phyloP scores from a whole-genome alignment of 2,329 filamentous ascomycete species.

The Colletotrichum gigasporum region DNA sequence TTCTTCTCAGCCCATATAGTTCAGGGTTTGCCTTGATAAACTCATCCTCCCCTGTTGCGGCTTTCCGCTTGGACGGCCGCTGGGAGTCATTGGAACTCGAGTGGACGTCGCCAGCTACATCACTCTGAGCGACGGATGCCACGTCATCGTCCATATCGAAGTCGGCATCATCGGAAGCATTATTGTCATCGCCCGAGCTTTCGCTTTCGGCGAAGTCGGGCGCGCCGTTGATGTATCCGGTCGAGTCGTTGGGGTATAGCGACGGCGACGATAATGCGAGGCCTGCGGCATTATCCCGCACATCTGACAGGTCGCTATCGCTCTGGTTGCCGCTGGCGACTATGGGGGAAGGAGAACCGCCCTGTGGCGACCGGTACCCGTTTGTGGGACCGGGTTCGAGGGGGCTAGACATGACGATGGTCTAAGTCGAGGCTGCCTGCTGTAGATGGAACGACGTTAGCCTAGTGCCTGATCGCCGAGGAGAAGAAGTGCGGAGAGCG shows the following conservation, averaged over 20 bases:
- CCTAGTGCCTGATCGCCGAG: conserved; percentile 34
- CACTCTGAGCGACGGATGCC: conserved; percentile 54
- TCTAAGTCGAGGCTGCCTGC: conserved; percentile 67
- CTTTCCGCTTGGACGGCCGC: conserved; percentile 78
- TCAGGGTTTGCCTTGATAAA: conserved; percentile 93
- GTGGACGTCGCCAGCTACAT: conserved; percentile 59
- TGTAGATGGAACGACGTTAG: conserved; percentile 48
- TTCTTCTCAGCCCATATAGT: conserved; percentile 92
- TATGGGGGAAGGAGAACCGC: conserved; percentile 53
- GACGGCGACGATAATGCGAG: conserved; percentile 55
- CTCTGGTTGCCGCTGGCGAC: conserved; percentile 60
- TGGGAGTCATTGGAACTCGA: conserved; percentile 78
- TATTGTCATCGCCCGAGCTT: conserved; percentile 57
- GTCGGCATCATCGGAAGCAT: conserved; percentile 75
- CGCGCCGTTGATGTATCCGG: conserved; percentile 50
- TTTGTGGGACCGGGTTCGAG: conserved; percentile 71
- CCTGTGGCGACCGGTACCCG: conserved; percentile 68
- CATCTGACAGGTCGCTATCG: conserved; percentile 82
- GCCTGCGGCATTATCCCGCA: conserved; percentile 65
- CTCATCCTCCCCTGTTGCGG: conserved; percentile 75
- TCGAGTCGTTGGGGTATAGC: conserved; percentile 51
- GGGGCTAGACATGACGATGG: conserved; percentile 71
- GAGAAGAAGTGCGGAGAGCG: conserved; percentile 33
- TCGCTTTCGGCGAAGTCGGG: conserved; percentile 55
- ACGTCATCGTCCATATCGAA: conserved; percentile 73